These are phyloP conservation scores for Adansonia grandidieri DNA, from an alignment of 441 rosid species.

Conservation along the genomic window DNA sequence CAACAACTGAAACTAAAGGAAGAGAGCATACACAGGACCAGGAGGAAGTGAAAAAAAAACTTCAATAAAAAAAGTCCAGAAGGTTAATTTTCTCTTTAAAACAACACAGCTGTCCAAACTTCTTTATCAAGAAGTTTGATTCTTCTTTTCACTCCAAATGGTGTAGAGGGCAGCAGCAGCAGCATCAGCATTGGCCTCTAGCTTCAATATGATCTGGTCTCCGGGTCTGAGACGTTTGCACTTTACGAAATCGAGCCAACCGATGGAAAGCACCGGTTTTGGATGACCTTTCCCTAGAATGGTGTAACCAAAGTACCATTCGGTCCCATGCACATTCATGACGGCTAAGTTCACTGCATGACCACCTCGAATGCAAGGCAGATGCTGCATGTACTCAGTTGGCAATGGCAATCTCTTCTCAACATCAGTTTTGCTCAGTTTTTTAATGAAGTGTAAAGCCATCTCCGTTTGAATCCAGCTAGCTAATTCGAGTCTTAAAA, in stretches of 20 bases:
- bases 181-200: neutral
- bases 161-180: neutral
- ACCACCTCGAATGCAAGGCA: neutral
- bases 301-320: constrained; percentile 9
- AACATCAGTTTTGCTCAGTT: neutral
- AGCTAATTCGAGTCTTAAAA: neutral
- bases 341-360: neutral
- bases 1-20: neutral
- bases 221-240: neutral
- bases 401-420: neutral
- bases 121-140: neutral
- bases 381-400: neutral
- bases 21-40: neutral
- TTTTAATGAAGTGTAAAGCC: neutral
- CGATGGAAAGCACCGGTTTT: neutral
- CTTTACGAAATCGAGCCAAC: neutral
- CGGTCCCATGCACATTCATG: neutral
- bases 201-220: neutral
- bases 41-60: neutral
- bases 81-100: neutral
- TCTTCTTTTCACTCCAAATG: constrained; percentile 6
- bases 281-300: neutral
- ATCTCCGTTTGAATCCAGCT: neutral
- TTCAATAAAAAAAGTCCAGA: neutral
- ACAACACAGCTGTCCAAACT: neutral